Evolutionary conservation across 257 asterid genomes (phyloP), one percentile per base, ranked within the genome.

Genomic region (Osmanthus fragrans): DNA sequence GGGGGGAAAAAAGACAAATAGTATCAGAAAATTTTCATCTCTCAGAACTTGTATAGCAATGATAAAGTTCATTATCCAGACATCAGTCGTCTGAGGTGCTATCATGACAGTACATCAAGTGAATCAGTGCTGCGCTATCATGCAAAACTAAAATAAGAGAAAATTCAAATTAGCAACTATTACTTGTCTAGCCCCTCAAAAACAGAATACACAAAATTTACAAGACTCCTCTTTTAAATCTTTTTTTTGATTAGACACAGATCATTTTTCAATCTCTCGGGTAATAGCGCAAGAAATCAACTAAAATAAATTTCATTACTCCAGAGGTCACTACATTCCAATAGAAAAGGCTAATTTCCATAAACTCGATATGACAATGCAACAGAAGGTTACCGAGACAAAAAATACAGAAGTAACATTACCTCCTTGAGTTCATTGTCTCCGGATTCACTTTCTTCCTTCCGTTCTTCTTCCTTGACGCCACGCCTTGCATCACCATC

Each of bases 351-450:
- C 33, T 11, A 11, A n/a, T 64, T 67, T 71, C 42, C 2, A 2
- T 23, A 29, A 36, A 49, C 56, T 37, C 82, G 65, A 77, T 25
- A 65, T 68, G 34, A 33, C 39, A 25, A 69, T 47, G 47, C 71
- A 65, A 70, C 54, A 36, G 4, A 60, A 39, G 16, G 30, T 66
- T 5, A 40, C 34, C 75, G 60, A 36, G 37, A 19, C 23, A 18
- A 56, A 34, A 34, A 32, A n/a, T 27, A 30, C 1, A 34, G n/a
- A 29, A 3, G 19, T 51, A 66, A 58, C 69, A 76, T 54, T 76
- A 87, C 89, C 88, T 86, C 89, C 33, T 36, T 73, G 39, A 76
- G 82, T 76, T 86, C 84, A 74, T 70, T 19, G 1, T 75, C 84
- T 77, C 68, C 12, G 72, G 36, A 19, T 29, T 72, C 85, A 56